phyloP scores from a whole-genome alignment of 495 filamentous ascomycete genomes.

The Aspergillus campestris region DNA sequence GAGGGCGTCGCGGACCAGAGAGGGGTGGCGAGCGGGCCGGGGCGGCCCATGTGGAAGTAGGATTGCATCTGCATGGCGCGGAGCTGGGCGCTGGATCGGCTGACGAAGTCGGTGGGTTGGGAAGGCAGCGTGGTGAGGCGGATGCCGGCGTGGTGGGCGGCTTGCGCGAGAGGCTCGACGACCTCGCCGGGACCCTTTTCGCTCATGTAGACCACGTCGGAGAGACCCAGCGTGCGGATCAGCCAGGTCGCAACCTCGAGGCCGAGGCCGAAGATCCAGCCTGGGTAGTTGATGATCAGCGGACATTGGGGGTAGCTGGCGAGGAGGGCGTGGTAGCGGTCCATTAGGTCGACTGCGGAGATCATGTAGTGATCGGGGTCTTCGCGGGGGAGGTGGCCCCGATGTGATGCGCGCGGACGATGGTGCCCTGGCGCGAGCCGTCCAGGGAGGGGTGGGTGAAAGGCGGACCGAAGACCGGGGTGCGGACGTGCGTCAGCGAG shows the following conservation, averaged over 20 bases:
- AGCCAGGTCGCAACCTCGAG: slow-evolving; percentile 61
- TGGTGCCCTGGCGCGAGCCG: slow-evolving; percentile 21
- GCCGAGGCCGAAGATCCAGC: slow-evolving; percentile 73
- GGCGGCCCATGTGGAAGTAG: slow-evolving; percentile 56
- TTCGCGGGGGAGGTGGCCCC: slow-evolving; percentile 57
- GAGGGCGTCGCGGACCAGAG: slow-evolving; percentile 44
- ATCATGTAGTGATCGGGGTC: slow-evolving; percentile 64
- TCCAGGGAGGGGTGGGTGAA: slow-evolving; percentile 57
- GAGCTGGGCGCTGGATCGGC: slow-evolving; percentile 59
- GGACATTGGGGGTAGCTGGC: slow-evolving; percentile 39
- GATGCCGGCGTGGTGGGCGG: slow-evolving; percentile 24
- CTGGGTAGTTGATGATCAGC: slow-evolving; percentile 73
- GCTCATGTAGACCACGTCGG: slow-evolving; percentile 69
- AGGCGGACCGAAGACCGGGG: slow-evolving; percentile 62
- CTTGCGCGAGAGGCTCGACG: slow-evolving; percentile 43
- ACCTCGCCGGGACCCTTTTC: slow-evolving; percentile 59
- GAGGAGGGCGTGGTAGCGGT: slow-evolving; percentile 47
- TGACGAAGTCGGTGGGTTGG: slow-evolving; percentile 51
- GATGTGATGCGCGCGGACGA: slow-evolving; percentile 64
- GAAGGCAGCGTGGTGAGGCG: slow-evolving; percentile 41
- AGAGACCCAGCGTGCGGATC: slow-evolving; percentile 38
- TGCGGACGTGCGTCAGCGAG: slow-evolving; percentile 55
- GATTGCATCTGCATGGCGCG: slow-evolving; percentile 74
- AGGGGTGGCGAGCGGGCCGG: slow-evolving; percentile 22
- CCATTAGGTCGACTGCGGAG: slow-evolving; percentile 59